Evolutionary conservation across 2,329 filamentous ascomycete genomes (phyloP), one percentile per base, ranked within the genome.

Genomic region (Paecilomyces formosus): DNA sequence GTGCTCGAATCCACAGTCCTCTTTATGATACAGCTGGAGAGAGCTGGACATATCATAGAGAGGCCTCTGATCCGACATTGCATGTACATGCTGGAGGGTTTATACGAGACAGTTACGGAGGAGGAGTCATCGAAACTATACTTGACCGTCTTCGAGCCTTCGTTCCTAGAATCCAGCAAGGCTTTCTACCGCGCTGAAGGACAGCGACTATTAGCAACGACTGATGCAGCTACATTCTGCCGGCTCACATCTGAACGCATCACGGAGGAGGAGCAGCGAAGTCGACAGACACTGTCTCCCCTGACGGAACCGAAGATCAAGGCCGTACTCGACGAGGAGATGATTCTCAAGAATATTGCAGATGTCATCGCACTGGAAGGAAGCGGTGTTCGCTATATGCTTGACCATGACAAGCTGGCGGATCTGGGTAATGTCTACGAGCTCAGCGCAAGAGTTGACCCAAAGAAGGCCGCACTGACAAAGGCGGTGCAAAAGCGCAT

Each of bases 11-110:
- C 85, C 5, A 90, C 96, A 13, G 83, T 97, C 30, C 81, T 97
- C 2, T 92, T 96, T 62, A 90, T 97, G 75, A 89, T 99, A 63
- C 85, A 89, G 61, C 92, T 97, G 86, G 94, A 97, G 73, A 83
- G 94, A 28, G 87, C 92, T 59, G 94, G 93, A 28, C 92, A 97
- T 66, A 84, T 90, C 13, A 92, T 97, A 61, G 90, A 97, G 72
- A 87, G 89, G 65, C 83, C 85, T 35, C 80, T 96, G 3, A 85
- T 97, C 65, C 88, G 90, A 64, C 88, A 89, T 55, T 93, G 90
- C 70, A 84, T 91, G 2, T 87, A 89, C 65, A 97, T 99, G 92
- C 81, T 99, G 5, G 93, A 95, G 70, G 85, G 85, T 7, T 80
- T 99, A 0, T 95, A 96, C 71, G 89, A 96, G 71, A 87, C 86